A percentile compares a stretch with the other conserved stretches of the same genome.
Evolutionary conservation across 1,284 basidiomycete genomes (phyloP).

Genomic region (Cutaneotrichosporon arboriforme): DNA sequence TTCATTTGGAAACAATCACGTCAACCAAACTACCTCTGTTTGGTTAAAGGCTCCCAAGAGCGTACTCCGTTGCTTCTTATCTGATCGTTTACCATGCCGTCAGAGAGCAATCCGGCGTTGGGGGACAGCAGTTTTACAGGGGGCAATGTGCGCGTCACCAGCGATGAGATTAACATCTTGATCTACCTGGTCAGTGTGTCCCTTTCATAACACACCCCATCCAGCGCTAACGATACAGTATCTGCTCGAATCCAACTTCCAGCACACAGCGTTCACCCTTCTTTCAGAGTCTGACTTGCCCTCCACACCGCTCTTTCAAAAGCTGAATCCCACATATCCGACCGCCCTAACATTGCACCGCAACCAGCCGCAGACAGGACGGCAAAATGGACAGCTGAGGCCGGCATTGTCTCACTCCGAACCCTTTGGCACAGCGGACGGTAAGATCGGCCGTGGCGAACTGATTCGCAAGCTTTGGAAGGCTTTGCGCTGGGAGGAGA

Average conservation of each 20-base stretch:
- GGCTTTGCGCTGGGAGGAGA: conserved; percentile 41
- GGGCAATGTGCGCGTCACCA: conserved; percentile 28
- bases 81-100: not conserved
- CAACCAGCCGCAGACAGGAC: conserved; percentile 1
- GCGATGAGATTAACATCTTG: conserved; percentile 44
- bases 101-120: not conserved
- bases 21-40: too few relatives aligned
- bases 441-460: conserved; percentile 36
- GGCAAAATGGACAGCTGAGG: conserved; percentile 11
- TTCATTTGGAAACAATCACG: too few relatives aligned
- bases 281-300: conserved; percentile 38
- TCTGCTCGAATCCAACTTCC: conserved; percentile 43
- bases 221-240: conserved; percentile 23
- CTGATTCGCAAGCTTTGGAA: conserved; percentile 44
- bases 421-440: conserved; percentile 9
- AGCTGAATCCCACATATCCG: conserved; percentile 36
- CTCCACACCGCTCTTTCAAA: conserved; percentile 36
- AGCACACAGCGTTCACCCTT: conserved; percentile 43
- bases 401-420: not conserved
- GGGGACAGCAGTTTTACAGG: too few relatives aligned
- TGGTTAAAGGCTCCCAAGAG: too few relatives aligned
- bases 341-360: conserved; percentile 6
- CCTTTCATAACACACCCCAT: not conserved
- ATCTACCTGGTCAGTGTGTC: conserved; percentile 36
- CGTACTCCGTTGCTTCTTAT: not conserved